A percentile compares a stretch with the other conserved stretches of the same genome.
Conservation (phyloP, 2,329 filamentous ascomycete genomes). For the Periglandula ipomoeae region DNA sequence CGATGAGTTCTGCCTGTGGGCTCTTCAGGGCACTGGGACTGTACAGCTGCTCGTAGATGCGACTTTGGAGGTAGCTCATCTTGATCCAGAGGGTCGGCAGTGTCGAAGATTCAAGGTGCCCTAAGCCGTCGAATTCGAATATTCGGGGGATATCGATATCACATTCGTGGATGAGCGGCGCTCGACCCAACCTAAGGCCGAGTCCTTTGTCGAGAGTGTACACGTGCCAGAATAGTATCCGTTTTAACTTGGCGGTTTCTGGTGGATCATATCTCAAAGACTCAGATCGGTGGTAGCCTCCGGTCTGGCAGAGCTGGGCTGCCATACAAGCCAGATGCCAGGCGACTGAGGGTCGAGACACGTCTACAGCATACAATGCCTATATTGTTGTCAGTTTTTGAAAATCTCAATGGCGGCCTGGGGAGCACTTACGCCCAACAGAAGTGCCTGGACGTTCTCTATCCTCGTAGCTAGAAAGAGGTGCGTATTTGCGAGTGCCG, state of each 20-base stretch:
- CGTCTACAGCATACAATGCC: conserved; percentile 53
- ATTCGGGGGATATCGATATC: conserved; percentile 43
- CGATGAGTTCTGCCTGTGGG: conserved; percentile 29
- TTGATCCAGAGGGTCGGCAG: conserved; percentile 46
- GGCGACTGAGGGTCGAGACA: conserved; percentile 52
- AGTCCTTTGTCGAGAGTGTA: conserved; percentile 52
- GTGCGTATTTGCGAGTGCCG: conserved; percentile 40
- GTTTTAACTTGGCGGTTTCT: conserved; percentile 25
- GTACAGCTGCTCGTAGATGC: conserved; percentile 50
- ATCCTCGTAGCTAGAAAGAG: conserved; percentile 46
- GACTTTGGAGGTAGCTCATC: conserved; percentile 46
- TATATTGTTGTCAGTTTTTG: conserved; percentile 18
- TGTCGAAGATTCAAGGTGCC: conserved; percentile 19
- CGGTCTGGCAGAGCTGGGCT: conserved; percentile 49
- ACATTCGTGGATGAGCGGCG: conserved; percentile 48
- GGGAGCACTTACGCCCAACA: conserved; percentile 40
- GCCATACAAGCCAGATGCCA: conserved; percentile 54
- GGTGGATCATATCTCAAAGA: conserved; percentile 24
- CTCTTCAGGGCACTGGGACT: conserved; percentile 35
- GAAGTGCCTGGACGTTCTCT: conserved; percentile 47
- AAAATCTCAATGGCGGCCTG: too few relatives aligned
- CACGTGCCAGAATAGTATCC: conserved; percentile 38
- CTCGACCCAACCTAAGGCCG: conserved; percentile 48
- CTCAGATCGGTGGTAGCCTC: conserved; percentile 48
- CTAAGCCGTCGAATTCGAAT: conserved; percentile 33